These are phyloP conservation scores for Leptographium radiaticola DNA, from an alignment of 2,329 filamentous ascomycete genomes.

Conservation along the genomic window DNA sequence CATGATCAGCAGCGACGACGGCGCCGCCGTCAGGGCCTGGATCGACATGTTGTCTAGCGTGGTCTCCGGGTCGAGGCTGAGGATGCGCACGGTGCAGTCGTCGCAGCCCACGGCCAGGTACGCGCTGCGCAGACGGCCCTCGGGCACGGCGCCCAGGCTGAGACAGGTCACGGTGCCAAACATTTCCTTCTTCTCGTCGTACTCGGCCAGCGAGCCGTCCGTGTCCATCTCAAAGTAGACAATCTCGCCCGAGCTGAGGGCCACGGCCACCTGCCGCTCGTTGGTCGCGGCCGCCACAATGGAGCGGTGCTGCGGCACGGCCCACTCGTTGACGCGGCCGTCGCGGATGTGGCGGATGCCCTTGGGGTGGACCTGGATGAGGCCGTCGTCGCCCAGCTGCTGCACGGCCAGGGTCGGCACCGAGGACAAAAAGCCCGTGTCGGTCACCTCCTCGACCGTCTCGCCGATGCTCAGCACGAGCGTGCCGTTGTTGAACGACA, in stretches of 20 bases:
- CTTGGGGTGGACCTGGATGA: constrained; percentile 92
- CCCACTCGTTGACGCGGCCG: constrained; percentile 82
- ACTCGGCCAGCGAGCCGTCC: constrained; percentile 82
- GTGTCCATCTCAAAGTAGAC: constrained; percentile 97
- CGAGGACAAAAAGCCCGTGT: constrained; percentile 81
- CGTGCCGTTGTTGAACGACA: constrained; percentile 83
- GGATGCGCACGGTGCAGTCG: constrained; percentile 86
- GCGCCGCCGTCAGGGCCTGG: constrained; percentile 81
- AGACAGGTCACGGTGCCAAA: constrained; percentile 88
- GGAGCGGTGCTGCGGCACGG: constrained; percentile 80
- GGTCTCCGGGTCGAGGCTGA: constrained; percentile 79
- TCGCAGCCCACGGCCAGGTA: constrained; percentile 95
- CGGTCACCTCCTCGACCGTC: constrained; percentile 88
- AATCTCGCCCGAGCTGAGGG: constrained; percentile 89
- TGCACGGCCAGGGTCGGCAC: constrained; percentile 87
- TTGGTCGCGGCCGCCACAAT: constrained; percentile 94
- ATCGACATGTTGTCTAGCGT: constrained; percentile 90
- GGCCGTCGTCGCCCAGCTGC: constrained; percentile 81
- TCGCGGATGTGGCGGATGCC: constrained; percentile 80
- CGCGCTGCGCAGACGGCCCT: constrained; percentile 76
- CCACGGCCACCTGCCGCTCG: constrained; percentile 81
- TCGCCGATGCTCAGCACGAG: constrained; percentile 91
- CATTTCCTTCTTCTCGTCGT: constrained; percentile 91
- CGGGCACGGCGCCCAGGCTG: constrained; percentile 85
- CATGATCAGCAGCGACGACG: constrained; percentile 82